Evolutionary conservation across 495 filamentous ascomycete genomes (phyloP).

Genomic region (Thermothielavioides terrestris): DNA sequence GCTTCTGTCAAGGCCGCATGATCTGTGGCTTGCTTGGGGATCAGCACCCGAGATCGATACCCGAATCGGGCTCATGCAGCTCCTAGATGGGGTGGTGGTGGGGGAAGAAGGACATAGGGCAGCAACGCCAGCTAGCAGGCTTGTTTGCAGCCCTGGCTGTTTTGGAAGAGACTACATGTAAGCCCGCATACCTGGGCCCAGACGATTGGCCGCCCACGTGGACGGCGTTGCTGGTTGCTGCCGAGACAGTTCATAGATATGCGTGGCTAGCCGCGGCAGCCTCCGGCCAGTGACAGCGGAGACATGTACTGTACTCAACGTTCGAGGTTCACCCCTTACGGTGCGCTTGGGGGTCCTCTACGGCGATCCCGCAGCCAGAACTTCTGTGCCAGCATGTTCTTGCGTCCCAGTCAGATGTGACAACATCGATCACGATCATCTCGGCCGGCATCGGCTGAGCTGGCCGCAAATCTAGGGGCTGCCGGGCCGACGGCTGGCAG

Average conservation of each 20-base stretch:
- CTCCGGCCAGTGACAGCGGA: neutral
- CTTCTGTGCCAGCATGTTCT: neutral
- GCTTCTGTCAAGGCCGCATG: slow-evolving; percentile 4
- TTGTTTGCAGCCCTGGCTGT: slow-evolving; percentile 10
- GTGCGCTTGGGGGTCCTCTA: neutral
- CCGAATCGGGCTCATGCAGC: slow-evolving; percentile 1
- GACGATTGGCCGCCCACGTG: slow-evolving; percentile 14
- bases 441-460: neutral
- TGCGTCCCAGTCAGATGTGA: neutral
- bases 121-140: neutral
- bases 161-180: neutral
- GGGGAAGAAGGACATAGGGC: neutral
- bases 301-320: neutral
- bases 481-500: slow-evolving; percentile 1
- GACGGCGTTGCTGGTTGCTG: neutral
- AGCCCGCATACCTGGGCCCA: neutral
- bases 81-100: slow-evolving; percentile 1
- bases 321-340: neutral
- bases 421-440: neutral
- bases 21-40: slow-evolving; percentile 6
- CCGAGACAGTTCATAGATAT: slow-evolving; percentile 5
- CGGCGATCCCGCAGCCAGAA: neutral
- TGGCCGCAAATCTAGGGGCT: neutral
- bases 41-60: slow-evolving; percentile 6
- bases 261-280: slow-evolving; percentile 12